Evolutionary conservation across 2,329 filamentous ascomycete genomes (phyloP).

Genomic region (Corinectria fuckeliana): DNA sequence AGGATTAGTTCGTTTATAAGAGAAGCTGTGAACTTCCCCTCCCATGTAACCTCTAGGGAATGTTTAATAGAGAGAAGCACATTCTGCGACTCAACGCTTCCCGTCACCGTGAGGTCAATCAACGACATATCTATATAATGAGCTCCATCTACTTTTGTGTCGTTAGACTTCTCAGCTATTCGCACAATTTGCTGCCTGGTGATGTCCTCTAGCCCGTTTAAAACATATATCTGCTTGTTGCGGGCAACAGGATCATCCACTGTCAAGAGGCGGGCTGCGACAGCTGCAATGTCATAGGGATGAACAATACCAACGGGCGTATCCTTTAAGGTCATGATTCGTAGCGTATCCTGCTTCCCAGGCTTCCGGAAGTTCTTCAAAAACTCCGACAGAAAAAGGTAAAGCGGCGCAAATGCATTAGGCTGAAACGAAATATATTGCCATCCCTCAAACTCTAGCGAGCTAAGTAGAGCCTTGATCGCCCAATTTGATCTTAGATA

Average conservation of each 20-base stretch:
- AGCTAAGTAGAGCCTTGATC: slow-evolving; percentile 45
- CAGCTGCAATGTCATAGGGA: slow-evolving; percentile 41
- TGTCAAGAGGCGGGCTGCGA: slow-evolving; percentile 45
- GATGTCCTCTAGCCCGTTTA: slow-evolving; percentile 50
- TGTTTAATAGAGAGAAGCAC: slow-evolving; percentile 39
- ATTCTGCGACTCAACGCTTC: slow-evolving; percentile 31
- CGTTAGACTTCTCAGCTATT: slow-evolving; percentile 44
- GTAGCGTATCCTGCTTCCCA: slow-evolving; percentile 40
- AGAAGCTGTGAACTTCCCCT: slow-evolving; percentile 40
- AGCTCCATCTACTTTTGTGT: slow-evolving; percentile 37
- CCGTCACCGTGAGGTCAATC: slow-evolving; percentile 32
- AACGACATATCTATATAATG: slow-evolving; percentile 41
- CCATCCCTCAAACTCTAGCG: slow-evolving; percentile 44
- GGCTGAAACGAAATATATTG: slow-evolving; percentile 50
- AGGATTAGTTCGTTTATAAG: too few species aligned
- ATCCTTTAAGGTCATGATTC: slow-evolving; percentile 38
- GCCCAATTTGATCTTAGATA: slow-evolving; percentile 50
- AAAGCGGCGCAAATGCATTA: slow-evolving; percentile 32
- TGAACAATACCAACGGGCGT: slow-evolving; percentile 42
- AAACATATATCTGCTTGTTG: slow-evolving; percentile 44
- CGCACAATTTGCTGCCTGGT: slow-evolving; percentile 44
- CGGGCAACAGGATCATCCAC: slow-evolving; percentile 39
- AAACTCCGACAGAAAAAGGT: slow-evolving; percentile 37
- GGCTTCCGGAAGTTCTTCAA: slow-evolving; percentile 44
- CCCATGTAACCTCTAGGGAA: slow-evolving; percentile 38